A percentile compares a stretch with the other conserved stretches of the same genome.
These are phyloP conservation scores for Actinomortierella ambigua DNA, from an alignment of 371 early-diverging fungal genomes.

Conservation along the genomic window DNA sequence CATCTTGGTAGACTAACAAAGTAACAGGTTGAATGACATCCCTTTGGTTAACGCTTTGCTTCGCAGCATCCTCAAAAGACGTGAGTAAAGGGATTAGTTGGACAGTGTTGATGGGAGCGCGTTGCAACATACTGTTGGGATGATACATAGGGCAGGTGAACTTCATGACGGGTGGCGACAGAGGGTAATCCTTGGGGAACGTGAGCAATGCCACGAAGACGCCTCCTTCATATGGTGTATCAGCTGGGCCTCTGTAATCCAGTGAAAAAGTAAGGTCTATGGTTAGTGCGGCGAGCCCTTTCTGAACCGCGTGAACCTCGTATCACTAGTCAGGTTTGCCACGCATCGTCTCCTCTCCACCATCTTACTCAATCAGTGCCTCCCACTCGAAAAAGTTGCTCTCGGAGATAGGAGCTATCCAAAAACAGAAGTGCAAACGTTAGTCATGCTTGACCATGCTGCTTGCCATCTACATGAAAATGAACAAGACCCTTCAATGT, in stretches of 20 bases:
- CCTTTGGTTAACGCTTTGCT: too few species aligned
- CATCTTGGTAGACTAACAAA: slow-evolving; percentile 88
- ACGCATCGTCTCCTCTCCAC: too few species aligned
- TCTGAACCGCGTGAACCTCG: too few species aligned
- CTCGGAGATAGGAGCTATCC: slow-evolving; percentile 84
- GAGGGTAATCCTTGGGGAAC: slow-evolving; percentile 96
- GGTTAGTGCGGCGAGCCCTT: too few species aligned
- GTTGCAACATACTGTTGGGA: slow-evolving; percentile 72
- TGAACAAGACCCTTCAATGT: too few species aligned
- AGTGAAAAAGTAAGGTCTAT: too few species aligned
- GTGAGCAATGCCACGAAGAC: slow-evolving; percentile 82
- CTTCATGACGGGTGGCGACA: slow-evolving; percentile 90
- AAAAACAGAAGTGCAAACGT: slow-evolving; percentile 1
- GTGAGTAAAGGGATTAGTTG: neutral
- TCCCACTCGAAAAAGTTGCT: slow-evolving; percentile 97
- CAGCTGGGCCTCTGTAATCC: slow-evolving; percentile 84
- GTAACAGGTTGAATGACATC: too few species aligned
- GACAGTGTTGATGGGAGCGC: neutral
- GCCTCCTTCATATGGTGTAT: slow-evolving; percentile 92
- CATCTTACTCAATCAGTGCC: slow-evolving; percentile 86
- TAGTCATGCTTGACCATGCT: too few species aligned
- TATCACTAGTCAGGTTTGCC: too few species aligned
- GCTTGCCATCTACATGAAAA: too few species aligned
- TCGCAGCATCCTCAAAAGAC: neutral
- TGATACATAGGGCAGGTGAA: slow-evolving; percentile 94